A percentile compares a stretch with the other conserved stretches of the same genome.
Evolutionary conservation across 2,329 filamentous ascomycete genomes (phyloP).

Genomic region (Alternaria brassicae): DNA sequence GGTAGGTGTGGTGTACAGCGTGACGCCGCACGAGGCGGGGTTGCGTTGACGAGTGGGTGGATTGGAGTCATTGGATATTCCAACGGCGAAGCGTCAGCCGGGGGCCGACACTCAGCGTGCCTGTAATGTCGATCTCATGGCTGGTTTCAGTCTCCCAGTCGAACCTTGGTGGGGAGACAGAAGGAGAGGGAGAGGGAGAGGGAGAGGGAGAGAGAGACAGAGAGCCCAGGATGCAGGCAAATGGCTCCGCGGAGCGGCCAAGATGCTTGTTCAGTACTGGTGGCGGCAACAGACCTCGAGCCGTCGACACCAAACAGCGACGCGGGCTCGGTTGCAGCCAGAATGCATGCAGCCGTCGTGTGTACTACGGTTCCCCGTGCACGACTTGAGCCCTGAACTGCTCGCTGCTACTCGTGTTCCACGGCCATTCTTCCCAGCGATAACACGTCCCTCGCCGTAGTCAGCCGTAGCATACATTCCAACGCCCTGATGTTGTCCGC

Average conservation of each 20-base stretch:
- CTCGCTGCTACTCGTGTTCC: slow-evolving; percentile 13
- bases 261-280: slow-evolving; percentile 14
- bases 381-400: slow-evolving; percentile 8
- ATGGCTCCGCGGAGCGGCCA: slow-evolving; percentile 16
- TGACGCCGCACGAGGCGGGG: not conserved
- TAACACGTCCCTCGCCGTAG: slow-evolving; percentile 13
- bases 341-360: slow-evolving; percentile 24
- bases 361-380: slow-evolving; percentile 13
- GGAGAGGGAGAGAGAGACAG: too few species aligned
- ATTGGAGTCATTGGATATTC: not conserved
- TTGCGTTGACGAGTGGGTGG: not conserved
- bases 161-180: slow-evolving; percentile 2
- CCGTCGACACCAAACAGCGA: slow-evolving; percentile 17
- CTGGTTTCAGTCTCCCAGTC: slow-evolving; percentile 1
- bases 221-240: slow-evolving; percentile 6
- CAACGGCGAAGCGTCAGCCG: too few species aligned
- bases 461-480: slow-evolving; percentile 12
- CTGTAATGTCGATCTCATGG: not conserved
- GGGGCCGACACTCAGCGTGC: too few species aligned
- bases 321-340: slow-evolving; percentile 17
- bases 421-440: not conserved
- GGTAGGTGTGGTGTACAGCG: too few species aligned
- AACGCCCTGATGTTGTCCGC: slow-evolving; percentile 21
- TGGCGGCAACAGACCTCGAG: slow-evolving; percentile 23
- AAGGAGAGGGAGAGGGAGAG: too few species aligned